Conservation (phyloP, 768 basidiomycete genomes). For the Ramaria sp. region DNA sequence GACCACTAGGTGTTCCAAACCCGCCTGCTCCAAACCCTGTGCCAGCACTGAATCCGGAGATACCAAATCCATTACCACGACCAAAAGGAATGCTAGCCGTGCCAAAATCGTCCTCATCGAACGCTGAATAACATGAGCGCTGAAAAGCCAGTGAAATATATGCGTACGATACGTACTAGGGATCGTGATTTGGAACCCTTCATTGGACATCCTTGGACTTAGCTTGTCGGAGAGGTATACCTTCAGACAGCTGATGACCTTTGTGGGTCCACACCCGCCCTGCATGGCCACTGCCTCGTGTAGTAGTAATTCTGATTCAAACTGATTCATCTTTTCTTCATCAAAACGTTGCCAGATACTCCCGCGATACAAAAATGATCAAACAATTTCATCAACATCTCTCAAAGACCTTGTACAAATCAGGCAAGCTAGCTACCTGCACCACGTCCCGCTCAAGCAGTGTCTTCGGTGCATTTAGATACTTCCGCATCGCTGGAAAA, state of each 20-base stretch:
- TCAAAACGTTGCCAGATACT: too few relatives aligned
- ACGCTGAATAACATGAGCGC: conserved; percentile 35
- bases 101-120: conserved; percentile 63
- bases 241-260: neutral
- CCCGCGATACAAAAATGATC: too few relatives aligned
- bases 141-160: conserved; percentile 8
- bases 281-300: too few relatives aligned
- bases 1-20: conserved; percentile 10
- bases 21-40: conserved; percentile 18
- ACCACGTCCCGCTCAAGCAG: conserved; percentile 66
- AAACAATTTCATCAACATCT: conserved; percentile 43
- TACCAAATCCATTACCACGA: conserved; percentile 25
- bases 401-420: conserved; percentile 92
- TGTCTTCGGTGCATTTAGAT: conserved; percentile 57
- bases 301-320: too few relatives aligned
- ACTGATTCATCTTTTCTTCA: too few relatives aligned
- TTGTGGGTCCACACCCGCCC: neutral
- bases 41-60: conserved; percentile 9
- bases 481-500: conserved; percentile 76
- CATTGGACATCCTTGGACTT: conserved; percentile 6
- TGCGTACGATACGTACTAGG: conserved; percentile 32
- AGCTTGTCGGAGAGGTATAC: neutral
- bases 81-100: conserved; percentile 62
- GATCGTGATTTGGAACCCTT: conserved; percentile 49
- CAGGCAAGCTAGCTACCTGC: conserved; percentile 82